Evolutionary conservation across 2,329 filamentous ascomycete species (phyloP), one percentile per base, ranked within the genome.

Genomic region (Claviceps sp.): DNA sequence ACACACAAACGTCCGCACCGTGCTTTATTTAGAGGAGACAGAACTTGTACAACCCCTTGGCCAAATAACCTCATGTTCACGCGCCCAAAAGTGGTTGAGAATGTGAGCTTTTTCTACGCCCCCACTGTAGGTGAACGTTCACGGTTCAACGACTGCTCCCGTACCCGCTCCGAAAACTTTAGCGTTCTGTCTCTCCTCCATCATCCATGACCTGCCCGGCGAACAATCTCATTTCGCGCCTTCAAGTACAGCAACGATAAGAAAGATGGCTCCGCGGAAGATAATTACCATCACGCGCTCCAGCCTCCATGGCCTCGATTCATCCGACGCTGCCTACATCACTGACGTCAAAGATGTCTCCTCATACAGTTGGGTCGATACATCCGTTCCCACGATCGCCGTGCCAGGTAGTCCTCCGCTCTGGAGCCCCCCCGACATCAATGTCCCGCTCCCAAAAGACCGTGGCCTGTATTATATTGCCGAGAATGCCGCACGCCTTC

Each of bases 311-410:
- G 7, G 18, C 20, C 18, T 47, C 11, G 37, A 34, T 16, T 11
- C 41, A 18, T 20, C 41, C 7, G 37, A 16, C 13, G 24, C 50
- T 26, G 45, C 61, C 22, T 22, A 20, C 5, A 72, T 74, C 53
- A 66, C 63, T 3, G 57, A 69, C 34, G 64, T 69, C 8, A 60
- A 67, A 50, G 62, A 68, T 46, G 54, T 76, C 11, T 63, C 73
- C 2, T 77, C 74, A 2, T 77, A 77, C 60, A 76, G 72, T 58
- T 77, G 72, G 73, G 63, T 74, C 50, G 66, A 71, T 49, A 61
- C 62, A 24, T 50, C 62, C 0, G 59, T 53, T 4, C 68, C 72
- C 5, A 72, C 68, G 22, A 75, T 77, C 54, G 64, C 65, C 22
- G 63, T 76, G 22, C 73, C 73, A 20, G 73, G 73, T 54, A 60